These are phyloP conservation scores for Penicillium sp. DNA, from an alignment of 2,329 filamentous ascomycete genomes.

Conservation along the genomic window DNA sequence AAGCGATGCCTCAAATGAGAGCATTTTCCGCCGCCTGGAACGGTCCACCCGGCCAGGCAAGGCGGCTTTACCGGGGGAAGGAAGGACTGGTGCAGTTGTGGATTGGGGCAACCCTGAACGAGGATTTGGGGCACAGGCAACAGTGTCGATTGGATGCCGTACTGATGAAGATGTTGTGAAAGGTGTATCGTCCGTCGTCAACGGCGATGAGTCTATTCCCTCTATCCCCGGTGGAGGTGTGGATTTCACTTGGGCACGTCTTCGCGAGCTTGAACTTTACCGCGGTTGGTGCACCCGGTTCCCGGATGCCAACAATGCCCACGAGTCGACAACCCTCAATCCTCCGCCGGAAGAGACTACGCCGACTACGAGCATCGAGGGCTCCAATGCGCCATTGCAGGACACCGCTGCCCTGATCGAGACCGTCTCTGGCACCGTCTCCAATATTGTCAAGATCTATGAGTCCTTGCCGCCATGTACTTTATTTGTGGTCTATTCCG, in stretches of 20 bases:
- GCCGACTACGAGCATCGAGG: too few species aligned
- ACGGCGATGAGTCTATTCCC: conserved; percentile 42
- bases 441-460: conserved; percentile 49
- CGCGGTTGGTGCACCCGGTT: conserved; percentile 55
- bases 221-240: conserved; percentile 49
- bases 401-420: conserved; percentile 35
- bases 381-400: conserved; percentile 16
- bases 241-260: conserved; percentile 58
- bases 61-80: conserved; percentile 23
- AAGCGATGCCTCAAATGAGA: conserved; percentile 71
- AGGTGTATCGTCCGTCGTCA: conserved; percentile 49
- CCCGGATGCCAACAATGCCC: conserved; percentile 43
- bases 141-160: conserved; percentile 51
- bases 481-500: conserved; percentile 58
- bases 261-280: conserved; percentile 55
- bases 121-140: conserved; percentile 54
- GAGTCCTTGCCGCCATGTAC: conserved; percentile 54
- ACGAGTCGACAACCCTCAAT: conserved; percentile 29
- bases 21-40: conserved; percentile 77
- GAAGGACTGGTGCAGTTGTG: conserved; percentile 55
- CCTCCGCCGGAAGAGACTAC: conserved; percentile 26
- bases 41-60: conserved; percentile 47
- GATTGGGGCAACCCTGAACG: conserved; percentile 80
- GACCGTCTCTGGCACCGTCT: conserved; percentile 47
- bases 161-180: conserved; percentile 54